Base-by-base conservation (phyloP, 495 filamentous ascomycete species). In the Penicillium odoratum region DNA sequence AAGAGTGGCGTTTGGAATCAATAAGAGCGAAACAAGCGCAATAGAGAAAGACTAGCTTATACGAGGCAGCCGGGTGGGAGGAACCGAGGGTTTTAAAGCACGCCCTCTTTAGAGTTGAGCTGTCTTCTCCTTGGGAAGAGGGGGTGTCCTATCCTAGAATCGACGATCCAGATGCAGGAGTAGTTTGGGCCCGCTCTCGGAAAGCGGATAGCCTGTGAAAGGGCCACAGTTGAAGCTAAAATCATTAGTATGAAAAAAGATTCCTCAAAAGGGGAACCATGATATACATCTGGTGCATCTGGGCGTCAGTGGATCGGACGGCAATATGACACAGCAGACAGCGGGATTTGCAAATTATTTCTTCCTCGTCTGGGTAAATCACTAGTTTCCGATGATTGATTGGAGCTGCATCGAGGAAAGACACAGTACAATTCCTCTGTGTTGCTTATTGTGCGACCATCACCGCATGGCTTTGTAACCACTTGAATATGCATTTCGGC, bases 321-420 rank as follows among this genome's bases (percentile, higher is more conserved):
- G 25, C 57, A 64, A 69, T 69, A 69, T 69, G 66, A 69, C 50
- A 69, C 66, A 62, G 58, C 66, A 59, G 56, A 36, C 57, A 49
- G 56, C 50, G 49, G 36, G 50, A 58, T 57, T 64, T 51, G 48
- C 59, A 59, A 65, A 62, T 56, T 34, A 57, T 58, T 59, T 40
- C 30, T 29, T 34, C 18, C 34, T 59, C 60, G 57, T 36, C 53
- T 26, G 21, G 47, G 28, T 16, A 16, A 48, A n/a, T 36, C 53
- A 18, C 42, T 15, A 45, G 33, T 44, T 47, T 30, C 42, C 45
- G 44, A 30, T 11, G 11, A 8, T 15, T 65, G 48, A 59, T 61
- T 61, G 55, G 62, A 30, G 40, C 33, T 45, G 28, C 30, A 21
- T 40, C 29, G 48, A 54, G 55, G 21, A 26, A 33, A 25, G 43